Evolutionary conservation across 768 basidiomycete genomes (phyloP).

Genomic region (Collybia sp.): DNA sequence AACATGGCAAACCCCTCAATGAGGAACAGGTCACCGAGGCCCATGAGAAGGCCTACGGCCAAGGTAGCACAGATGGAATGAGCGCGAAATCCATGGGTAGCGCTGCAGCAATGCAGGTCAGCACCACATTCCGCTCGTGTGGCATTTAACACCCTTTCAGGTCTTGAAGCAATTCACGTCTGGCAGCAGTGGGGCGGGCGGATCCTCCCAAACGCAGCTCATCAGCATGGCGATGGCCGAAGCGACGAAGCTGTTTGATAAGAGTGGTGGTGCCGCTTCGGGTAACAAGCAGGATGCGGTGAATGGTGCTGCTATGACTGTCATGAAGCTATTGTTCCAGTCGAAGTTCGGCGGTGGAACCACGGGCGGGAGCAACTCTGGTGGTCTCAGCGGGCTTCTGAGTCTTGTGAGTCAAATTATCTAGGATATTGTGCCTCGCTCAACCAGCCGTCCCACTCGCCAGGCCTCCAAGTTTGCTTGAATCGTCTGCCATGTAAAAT

Average conservation of each 20-base stretch:
- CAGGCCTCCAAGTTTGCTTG: conserved; percentile 25
- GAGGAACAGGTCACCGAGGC: conserved; percentile 59
- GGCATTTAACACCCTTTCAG: conserved; percentile 24
- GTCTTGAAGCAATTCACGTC: conserved; percentile 66
- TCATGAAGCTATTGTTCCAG: conserved; percentile 79
- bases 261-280: conserved; percentile 55
- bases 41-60: conserved; percentile 58
- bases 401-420: conserved; percentile 44
- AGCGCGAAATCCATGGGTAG: conserved; percentile 63
- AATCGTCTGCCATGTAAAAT: too few species aligned
- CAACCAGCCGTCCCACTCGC: neutral
- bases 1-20: conserved; percentile 58
- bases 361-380: conserved; percentile 59
- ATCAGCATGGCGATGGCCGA: conserved; percentile 88
- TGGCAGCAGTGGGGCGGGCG: conserved; percentile 35
- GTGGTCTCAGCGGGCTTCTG: conserved; percentile 60
- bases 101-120: conserved; percentile 74
- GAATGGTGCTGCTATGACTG: conserved; percentile 80
- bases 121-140: conserved; percentile 1
- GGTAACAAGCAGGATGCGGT: conserved; percentile 82
- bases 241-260: conserved; percentile 70
- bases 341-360: conserved; percentile 49
- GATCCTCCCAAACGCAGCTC: conserved; percentile 54
- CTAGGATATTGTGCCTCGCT: neutral
- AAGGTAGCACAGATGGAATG: conserved; percentile 46